Evolutionary conservation across 2,329 filamentous ascomycete species (phyloP).

Genomic region (Aspergillus oerlinghausenensis): DNA sequence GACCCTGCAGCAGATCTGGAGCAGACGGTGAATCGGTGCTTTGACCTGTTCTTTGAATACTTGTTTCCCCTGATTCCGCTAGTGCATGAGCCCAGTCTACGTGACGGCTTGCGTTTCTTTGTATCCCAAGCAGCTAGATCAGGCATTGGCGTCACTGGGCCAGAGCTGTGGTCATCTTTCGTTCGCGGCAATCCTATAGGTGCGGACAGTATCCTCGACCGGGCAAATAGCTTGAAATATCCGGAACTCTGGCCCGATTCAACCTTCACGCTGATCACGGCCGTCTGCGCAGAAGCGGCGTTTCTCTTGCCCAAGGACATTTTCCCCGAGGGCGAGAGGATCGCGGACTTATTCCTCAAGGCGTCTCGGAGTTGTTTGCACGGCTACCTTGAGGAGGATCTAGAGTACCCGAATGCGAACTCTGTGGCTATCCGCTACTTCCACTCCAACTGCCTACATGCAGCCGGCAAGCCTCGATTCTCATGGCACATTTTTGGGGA

Average conservation of each 20-base stretch:
- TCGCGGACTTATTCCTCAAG: conserved; percentile 38
- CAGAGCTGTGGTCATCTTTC: background rate
- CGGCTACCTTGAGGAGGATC: conserved; percentile 39
- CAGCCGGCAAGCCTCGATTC: conserved; percentile 39
- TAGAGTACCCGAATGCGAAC: conserved; percentile 41
- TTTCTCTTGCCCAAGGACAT: conserved; percentile 39
- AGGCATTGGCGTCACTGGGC: background rate
- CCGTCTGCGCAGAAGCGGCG: conserved; percentile 42
- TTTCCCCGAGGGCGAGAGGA: conserved; percentile 36
- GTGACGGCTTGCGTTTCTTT: conserved; percentile 35
- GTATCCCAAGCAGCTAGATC: conserved; percentile 3
- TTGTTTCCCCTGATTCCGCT: conserved; percentile 42
- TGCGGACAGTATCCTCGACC: conserved; percentile 2
- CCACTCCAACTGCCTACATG: conserved; percentile 45
- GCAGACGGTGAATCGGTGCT: conserved; percentile 21
- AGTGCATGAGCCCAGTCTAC: conserved; percentile 40
- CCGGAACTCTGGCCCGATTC: conserved; percentile 34
- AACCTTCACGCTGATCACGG: conserved; percentile 41
- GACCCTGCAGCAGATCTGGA: conserved; percentile 7
- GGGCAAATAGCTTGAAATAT: conserved; percentile 10
- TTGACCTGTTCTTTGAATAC: conserved; percentile 42
- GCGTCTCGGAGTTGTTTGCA: conserved; percentile 38
- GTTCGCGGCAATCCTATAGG: background rate
- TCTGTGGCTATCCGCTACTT: conserved; percentile 45
- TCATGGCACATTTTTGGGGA: conserved; percentile 47